Evolutionary conservation across 2,329 filamentous ascomycete species (phyloP).

Genomic region (Clarireedia hainanense): DNA sequence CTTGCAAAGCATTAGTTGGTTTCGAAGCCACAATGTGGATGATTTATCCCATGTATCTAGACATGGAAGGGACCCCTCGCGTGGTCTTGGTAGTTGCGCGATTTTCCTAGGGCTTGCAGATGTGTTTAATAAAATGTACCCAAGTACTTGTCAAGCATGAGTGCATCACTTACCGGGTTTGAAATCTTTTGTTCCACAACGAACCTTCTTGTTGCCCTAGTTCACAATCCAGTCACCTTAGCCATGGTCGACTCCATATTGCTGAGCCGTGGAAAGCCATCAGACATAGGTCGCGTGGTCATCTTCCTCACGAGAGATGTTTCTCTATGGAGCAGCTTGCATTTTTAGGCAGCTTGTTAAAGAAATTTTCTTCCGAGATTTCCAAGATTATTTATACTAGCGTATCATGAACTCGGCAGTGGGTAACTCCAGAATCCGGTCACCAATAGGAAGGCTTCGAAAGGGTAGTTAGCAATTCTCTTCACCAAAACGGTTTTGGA

Average conservation of each 20-base stretch:
- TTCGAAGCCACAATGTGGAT: no score
- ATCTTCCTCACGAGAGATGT: no score
- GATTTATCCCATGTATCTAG: no score
- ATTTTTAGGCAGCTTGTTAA: background rate
- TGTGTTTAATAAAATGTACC: background rate
- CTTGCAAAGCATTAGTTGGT: no score
- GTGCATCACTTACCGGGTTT: background rate
- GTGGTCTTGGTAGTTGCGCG: background rate
- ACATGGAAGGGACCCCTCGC: no score
- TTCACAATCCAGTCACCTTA: background rate
- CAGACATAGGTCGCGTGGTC: background rate
- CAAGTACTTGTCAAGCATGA: background rate
- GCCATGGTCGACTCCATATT: background rate
- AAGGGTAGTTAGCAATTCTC: background rate
- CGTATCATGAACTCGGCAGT: background rate
- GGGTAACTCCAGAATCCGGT: background rate
- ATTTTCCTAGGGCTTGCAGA: background rate
- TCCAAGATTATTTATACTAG: background rate
- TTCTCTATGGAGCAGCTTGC: no score
- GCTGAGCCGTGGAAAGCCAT: background rate
- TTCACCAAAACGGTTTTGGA: background rate
- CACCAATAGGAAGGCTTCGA: background rate
- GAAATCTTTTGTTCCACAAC: background rate
- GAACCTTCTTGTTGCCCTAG: background rate
- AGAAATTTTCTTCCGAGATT: background rate